These are phyloP conservation scores for Vanrija sp. DNA, from an alignment of 1,284 basidiomycete genomes.

Conservation along the genomic window DNA sequence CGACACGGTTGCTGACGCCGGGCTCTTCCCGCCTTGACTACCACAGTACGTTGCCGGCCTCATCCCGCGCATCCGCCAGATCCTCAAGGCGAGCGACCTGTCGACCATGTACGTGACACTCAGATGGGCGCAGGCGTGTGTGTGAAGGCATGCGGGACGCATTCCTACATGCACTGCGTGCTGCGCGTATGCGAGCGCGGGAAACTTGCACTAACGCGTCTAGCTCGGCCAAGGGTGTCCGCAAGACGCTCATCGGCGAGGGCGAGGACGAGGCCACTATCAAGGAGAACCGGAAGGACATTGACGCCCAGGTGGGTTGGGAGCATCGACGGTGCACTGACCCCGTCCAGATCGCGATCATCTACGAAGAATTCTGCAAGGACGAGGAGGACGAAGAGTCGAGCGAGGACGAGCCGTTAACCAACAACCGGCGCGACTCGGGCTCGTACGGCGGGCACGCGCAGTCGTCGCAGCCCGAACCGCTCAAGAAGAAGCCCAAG, in stretches of 20 bases:
- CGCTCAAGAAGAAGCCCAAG: slow-evolving; percentile 12
- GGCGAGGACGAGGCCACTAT: slow-evolving; percentile 40
- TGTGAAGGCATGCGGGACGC: background rate
- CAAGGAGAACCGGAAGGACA: slow-evolving; percentile 37
- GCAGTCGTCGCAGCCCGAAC: slow-evolving; percentile 26
- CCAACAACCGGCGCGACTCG: background rate
- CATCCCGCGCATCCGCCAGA: slow-evolving; percentile 28
- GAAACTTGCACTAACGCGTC: background rate
- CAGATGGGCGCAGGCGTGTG: background rate
- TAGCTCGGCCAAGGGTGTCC: slow-evolving; percentile 47
- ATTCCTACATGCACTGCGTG: no score
- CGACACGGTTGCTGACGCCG: background rate
- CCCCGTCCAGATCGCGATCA: slow-evolving; percentile 33
- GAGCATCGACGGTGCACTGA: no score
- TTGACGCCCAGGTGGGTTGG: slow-evolving; percentile 39
- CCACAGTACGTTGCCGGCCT: slow-evolving; percentile 27
- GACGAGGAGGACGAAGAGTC: slow-evolving; percentile 5
- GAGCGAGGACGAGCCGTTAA: background rate
- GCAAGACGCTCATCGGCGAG: slow-evolving; percentile 38
- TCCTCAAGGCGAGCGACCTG: slow-evolving; percentile 34
- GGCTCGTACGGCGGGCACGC: slow-evolving; percentile 2
- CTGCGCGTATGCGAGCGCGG: background rate
- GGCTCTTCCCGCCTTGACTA: background rate
- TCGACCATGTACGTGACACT: slow-evolving; percentile 28
- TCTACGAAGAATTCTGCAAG: slow-evolving; percentile 35